A percentile compares a stretch with the other conserved stretches of the same genome.
These are phyloP conservation scores for Leptomonas pyrrhocoris DNA, from an alignment of 208 protist species.

Conservation along the genomic window DNA sequence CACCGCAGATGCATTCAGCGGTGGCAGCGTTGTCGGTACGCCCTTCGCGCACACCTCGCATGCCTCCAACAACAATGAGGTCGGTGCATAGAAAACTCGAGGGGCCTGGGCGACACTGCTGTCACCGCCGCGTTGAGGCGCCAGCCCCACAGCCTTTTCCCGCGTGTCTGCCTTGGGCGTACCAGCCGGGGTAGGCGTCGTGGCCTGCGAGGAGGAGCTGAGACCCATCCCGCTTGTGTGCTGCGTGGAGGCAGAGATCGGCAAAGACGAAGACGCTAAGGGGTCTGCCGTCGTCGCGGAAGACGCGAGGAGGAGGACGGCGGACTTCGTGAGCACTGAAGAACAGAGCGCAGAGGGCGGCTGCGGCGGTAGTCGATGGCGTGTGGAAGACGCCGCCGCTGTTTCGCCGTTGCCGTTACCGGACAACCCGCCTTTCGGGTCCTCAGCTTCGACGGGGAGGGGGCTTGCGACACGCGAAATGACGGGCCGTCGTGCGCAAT, in stretches of 20 bases:
- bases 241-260: constrained; percentile 2
- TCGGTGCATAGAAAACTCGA: too few species aligned
- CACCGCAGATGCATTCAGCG: too few species aligned
- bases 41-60: background rate
- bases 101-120: too few species aligned
- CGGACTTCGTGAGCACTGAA: background rate
- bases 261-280: too few species aligned
- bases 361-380: background rate
- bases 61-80: too few species aligned
- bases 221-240: background rate
- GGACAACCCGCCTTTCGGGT: too few species aligned
- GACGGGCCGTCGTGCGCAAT: too few species aligned
- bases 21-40: background rate
- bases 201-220: background rate
- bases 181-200: background rate
- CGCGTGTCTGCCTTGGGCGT: background rate
- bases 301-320: background rate
- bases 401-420: too few species aligned
- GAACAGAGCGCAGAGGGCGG: background rate
- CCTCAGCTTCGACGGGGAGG: too few species aligned
- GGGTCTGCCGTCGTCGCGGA: background rate
- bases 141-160: background rate
- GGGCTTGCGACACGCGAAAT: too few species aligned
- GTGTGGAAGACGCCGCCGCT: too few species aligned
- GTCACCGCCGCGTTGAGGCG: background rate